Percentiles rank a stretch among this genome's conserved stretches.
Evolutionary conservation across 345 rosid species (phyloP).

Genomic region (Ceriops tagal): DNA sequence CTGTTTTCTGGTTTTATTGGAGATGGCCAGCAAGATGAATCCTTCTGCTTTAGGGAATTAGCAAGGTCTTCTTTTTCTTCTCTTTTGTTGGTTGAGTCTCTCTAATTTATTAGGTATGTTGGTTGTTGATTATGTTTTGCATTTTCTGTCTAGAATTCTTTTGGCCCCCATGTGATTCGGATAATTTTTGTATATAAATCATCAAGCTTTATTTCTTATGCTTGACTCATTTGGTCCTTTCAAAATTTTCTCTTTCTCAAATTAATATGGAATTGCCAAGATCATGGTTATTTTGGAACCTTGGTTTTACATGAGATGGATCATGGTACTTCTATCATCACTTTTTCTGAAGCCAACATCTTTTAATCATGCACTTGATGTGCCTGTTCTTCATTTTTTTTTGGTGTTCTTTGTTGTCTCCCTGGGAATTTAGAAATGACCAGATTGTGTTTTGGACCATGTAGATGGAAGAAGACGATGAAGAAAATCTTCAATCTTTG

Average conservation of each 20-base stretch:
- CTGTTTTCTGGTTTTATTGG: not conserved
- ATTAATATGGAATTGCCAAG: not conserved
- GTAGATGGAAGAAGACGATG: slow-evolving; percentile 51
- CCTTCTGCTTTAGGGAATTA: not conserved
- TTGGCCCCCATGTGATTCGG: too few species aligned
- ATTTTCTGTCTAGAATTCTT: too few species aligned
- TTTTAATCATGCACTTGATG: not conserved
- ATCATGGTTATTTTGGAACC: not conserved
- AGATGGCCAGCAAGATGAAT: not conserved
- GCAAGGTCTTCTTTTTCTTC: too few species aligned
- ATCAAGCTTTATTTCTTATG: too few species aligned
- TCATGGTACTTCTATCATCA: not conserved
- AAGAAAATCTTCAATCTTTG: slow-evolving; percentile 23
- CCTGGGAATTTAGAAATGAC: not conserved
- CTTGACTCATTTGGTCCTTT: too few species aligned
- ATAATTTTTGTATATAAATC: too few species aligned
- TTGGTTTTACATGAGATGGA: not conserved
- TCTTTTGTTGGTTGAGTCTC: too few species aligned
- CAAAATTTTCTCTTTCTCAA: too few species aligned
- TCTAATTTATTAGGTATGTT: too few species aligned
- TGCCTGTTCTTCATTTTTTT: not conserved
- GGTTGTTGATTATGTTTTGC: too few species aligned
- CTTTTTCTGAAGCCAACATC: not conserved
- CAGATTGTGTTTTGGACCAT: slow-evolving; percentile 9
- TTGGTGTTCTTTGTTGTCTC: not conserved